Base-by-base conservation (phyloP, 2,329 filamentous ascomycete species). In the Alternaria atra region DNA sequence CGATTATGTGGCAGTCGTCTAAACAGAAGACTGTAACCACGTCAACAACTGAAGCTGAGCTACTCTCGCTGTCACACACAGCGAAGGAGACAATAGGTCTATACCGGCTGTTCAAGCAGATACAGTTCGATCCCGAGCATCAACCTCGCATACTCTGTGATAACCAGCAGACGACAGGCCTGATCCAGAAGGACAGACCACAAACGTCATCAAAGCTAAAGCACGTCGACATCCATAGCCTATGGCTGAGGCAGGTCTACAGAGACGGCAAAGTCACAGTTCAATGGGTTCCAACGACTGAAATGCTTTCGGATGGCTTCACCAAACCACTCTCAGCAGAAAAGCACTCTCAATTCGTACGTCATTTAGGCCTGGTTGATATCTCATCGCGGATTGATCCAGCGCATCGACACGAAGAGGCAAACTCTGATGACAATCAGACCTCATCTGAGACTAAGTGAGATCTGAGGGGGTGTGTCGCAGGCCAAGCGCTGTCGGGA, bases 11-110 rank as follows among this genome's bases (percentile, higher is more conserved):
- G 43, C 20, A 46, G 25, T 27, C 56, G 15, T 66, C 51, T 5
- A 68, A 53, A 9, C 13, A 46, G 25, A 30, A 27, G 20, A 71
- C 58, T 29, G 58, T 70, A 51, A 62, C 65, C 5, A 59, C 67
- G 34, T 54, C 61, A 32, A 32, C 30, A 32, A 32, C 7, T 32
- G 9, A 32, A 32, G 30, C 30, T 32, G 9, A 32, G 30, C 9
- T 32, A 7, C 42, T 69, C 15, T 48, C 53, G 55, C 12, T 61
- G 34, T 48, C 15, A 29, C 17, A 52, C 17, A 20, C 59, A 32
- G 35, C 30, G 6, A 54, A 52, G 17, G 47, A 63, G 48, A 34
- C 54, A n/a, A 30, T 42, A 47, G 46, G 4, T 60, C 67, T 55
- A 52, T 30, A 51, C 4, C 9, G 59, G 15, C n/a, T 69, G 4